Evolutionary conservation across 2,329 filamentous ascomycete species (phyloP), one percentile per base, ranked within the genome.

Genomic region (Fusarium longipes): DNA sequence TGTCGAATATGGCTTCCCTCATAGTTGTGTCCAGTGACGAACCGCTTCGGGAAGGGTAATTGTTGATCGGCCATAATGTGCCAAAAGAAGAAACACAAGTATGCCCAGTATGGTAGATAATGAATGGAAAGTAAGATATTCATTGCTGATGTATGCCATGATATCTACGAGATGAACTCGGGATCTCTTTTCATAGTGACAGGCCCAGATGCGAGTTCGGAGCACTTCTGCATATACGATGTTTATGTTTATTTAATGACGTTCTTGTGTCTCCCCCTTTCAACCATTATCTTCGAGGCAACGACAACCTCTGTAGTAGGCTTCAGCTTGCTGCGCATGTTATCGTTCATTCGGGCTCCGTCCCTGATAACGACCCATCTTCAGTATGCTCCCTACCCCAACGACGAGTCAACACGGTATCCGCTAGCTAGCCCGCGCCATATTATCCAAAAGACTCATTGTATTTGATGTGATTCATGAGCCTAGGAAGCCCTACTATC

Each of bases 1-100:
- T 67, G 47, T 68, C 57, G 29, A 72, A 69, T 36, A 72, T 50
- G 10, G 67, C 66, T 39, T 42, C 67, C 70, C n/a, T 62, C 20
- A 2, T 62, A 29, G 29, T 69, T 55, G 18, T 73, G 68, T 11
- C 52, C 45, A 36, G 70, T 72, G 20, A 73, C 67, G 52, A 70
- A 67, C 29, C 70, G 65, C 15, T 63, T 68, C 18, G 58, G 56
- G 25, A 25, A 33, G 27, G 65, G 45, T 22, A 73, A 60, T n/a
- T 67, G 53, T 18, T 68, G 58, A 32, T 45, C 18, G 17, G 57
- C 20, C 60, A 65, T 59, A 17, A 20, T 24, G 30, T 15, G 30
- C 17, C 17, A 29, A 43, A 48, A 36, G 10, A 32, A 40, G 10
- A n/a, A 38, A 18, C 15, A 38, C 15, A 52, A 8, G 12, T 30